A percentile compares a stretch with the other conserved stretches of the same genome.
Conservation (phyloP, 768 basidiomycete genomes). For the Pholiota conissans region DNA sequence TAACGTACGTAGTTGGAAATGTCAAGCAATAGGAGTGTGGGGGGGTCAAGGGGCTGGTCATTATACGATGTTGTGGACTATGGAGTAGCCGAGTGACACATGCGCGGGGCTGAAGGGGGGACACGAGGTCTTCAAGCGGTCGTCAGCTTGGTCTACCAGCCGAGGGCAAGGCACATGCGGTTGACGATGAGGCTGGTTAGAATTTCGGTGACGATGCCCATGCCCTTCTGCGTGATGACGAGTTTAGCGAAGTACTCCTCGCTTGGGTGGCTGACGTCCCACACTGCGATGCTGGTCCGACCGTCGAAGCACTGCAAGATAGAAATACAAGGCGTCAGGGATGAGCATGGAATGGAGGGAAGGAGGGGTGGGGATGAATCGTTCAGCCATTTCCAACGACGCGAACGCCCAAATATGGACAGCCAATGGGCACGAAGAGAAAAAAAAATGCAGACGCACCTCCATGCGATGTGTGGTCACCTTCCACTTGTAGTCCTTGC, state of each 20-base stretch:
- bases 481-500: conserved; percentile 77
- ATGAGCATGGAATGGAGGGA: conserved; percentile 3
- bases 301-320: conserved; percentile 60
- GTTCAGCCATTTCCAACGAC: neutral
- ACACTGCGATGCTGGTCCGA: conserved; percentile 60
- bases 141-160: conserved; percentile 46
- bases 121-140: neutral
- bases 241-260: conserved; percentile 61
- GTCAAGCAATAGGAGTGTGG: neutral
- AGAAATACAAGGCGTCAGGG: neutral
- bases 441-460: conserved; percentile 42
- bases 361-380: neutral
- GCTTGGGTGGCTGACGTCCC: conserved; percentile 61
- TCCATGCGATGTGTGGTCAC: conserved; percentile 63
- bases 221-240: conserved; percentile 55
- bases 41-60: neutral
- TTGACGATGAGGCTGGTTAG: conserved; percentile 74
- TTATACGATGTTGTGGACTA: neutral
- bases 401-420: neutral
- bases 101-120: neutral
- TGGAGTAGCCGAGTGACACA: neutral
- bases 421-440: too few relatives aligned
- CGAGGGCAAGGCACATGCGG: conserved; percentile 62
- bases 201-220: conserved; percentile 73
- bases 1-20: neutral